Percentiles rank a stretch among this genome's conserved stretches.
Evolutionary conservation across 2,329 filamentous ascomycete genomes (phyloP).

Genomic region (Phyllosticta citriasiana): DNA sequence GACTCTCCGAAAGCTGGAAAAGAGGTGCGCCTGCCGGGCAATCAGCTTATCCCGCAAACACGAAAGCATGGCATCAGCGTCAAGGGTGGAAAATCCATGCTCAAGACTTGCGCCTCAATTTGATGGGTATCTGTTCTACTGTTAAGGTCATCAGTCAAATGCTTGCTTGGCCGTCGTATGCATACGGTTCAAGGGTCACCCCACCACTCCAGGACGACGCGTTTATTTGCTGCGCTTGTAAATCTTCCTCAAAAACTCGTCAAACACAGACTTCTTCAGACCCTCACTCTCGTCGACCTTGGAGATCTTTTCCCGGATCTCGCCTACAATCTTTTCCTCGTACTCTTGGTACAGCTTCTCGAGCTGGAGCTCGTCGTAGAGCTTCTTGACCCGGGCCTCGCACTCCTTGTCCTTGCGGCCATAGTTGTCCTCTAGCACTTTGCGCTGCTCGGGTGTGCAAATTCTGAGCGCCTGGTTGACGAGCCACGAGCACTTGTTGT

Average conservation of each 20-base stretch:
- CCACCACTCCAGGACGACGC: background rate
- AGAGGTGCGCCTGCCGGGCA: background rate
- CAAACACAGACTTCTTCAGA: slow-evolving; percentile 82
- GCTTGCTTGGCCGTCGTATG: background rate
- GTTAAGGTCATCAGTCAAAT: background rate
- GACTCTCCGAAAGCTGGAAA: background rate
- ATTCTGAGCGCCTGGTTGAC: slow-evolving; percentile 85
- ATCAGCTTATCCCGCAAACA: background rate
- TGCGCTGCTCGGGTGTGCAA: slow-evolving; percentile 73
- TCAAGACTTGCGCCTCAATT: background rate
- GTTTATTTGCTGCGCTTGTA: slow-evolving; percentile 91
- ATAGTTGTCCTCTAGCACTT: slow-evolving; percentile 85
- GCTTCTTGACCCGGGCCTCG: slow-evolving; percentile 77
- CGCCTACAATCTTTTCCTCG: slow-evolving; percentile 76
- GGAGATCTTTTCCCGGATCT: slow-evolving; percentile 66
- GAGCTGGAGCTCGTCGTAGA: slow-evolving; percentile 78
- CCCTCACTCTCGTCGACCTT: slow-evolving; percentile 77
- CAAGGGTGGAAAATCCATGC: background rate
- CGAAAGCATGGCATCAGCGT: background rate
- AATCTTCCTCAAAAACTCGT: slow-evolving; percentile 87
- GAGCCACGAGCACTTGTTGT: slow-evolving; percentile 99
- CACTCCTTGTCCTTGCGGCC: slow-evolving; percentile 77
- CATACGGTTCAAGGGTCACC: background rate
- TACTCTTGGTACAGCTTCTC: slow-evolving; percentile 78
- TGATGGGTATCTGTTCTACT: slow-evolving; percentile 9